phyloP scores from a whole-genome alignment of 2,329 filamentous ascomycete species.

The Penicillium sp. region DNA sequence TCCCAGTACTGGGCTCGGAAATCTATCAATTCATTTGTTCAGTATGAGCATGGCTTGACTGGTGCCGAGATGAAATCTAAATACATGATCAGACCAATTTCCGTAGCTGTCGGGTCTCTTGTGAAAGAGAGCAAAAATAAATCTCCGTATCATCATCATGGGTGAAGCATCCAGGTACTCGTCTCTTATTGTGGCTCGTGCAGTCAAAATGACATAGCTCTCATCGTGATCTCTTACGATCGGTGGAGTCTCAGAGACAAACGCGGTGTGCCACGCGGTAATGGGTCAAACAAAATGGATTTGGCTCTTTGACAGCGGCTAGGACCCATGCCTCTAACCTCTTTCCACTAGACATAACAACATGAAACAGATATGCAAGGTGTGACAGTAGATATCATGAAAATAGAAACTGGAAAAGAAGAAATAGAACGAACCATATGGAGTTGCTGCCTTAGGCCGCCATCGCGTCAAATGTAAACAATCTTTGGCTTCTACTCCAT shows the following conservation, averaged over 20 bases:
- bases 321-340: background rate
- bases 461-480: constrained; percentile 17
- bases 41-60: background rate
- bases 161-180: background rate
- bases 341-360: background rate
- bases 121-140: background rate
- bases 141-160: background rate
- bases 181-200: background rate
- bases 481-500: constrained; percentile 7
- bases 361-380: background rate
- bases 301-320: background rate
- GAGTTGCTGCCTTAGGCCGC: constrained; percentile 13
- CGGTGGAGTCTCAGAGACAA: background rate
- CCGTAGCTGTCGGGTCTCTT: no score
- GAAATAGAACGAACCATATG: background rate
- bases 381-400: no score
- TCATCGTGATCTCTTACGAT: background rate
- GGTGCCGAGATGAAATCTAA: background rate
- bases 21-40: background rate
- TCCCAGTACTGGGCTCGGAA: background rate
- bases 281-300: background rate
- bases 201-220: background rate
- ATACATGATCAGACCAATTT: no score
- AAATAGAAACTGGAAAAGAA: no score
- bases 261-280: background rate